Evolutionary conservation across 2,329 filamentous ascomycete genomes (phyloP), one percentile per base, ranked within the genome.

Genomic region (Thielaviopsis punctulata): DNA sequence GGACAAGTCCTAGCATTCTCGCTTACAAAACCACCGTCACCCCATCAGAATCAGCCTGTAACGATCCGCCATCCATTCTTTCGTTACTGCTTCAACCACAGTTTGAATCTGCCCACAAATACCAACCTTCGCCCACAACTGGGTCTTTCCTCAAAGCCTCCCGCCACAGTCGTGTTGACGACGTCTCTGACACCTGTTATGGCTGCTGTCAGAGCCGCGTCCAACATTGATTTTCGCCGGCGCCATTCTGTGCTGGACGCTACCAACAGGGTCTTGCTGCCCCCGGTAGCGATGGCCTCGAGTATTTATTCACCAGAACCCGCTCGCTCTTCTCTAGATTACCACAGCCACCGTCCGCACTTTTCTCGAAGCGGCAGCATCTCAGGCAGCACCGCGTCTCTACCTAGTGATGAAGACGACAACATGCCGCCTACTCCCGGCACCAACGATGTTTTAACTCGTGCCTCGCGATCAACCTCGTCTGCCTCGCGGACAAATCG

Each of bases 401-500:
- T 55, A 13, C 53, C 53, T 9, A 55, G 53, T 39, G 53, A 52
- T 18, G 53, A 55, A 45, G 60, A 64, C 21, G 63, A 64, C 21
- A 58, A 60, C 18, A 64, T 66, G 57, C 66, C 69, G 15, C 65
- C 68, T 6, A 59, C 64, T 24, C 63, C 66, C 2, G 58, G 60
- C 25, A 68, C 68, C 53, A 36, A n/a, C 30, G 69, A 72, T 54
- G 60, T 61, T 9, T 60, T 64, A 44, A 68, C 67, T 43, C 71
- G 73, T 39, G 71, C 71, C 8, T 66, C 69, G 51, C 72, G 74
- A 30, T 75, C 75, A 13, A 69, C 69, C 15, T 78, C 76, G 4
- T 68, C 69, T 23, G 65, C 73, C 13, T 75, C 74, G 19, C 68
- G 76, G 33, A 71, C 71, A 57, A 78, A 80, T 60, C 68, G 77